These are phyloP conservation scores for Byssothecium circinans DNA, from an alignment of 2,329 filamentous ascomycete species.

Conservation along the genomic window DNA sequence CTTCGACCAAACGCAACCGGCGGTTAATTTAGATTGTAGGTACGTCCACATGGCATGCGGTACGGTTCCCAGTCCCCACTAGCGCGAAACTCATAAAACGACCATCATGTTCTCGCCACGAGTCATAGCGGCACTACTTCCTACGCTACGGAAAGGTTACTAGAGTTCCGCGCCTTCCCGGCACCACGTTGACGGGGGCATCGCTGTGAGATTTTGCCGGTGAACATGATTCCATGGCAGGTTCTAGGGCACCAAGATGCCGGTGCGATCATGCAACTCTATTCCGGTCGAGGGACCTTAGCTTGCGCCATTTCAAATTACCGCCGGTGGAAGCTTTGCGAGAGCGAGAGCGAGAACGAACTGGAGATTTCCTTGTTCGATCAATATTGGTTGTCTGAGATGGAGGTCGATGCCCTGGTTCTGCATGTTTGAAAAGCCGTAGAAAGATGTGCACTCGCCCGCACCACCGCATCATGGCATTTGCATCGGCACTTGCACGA, in stretches of 20 bases:
- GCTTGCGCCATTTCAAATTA: no score
- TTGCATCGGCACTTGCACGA: background rate
- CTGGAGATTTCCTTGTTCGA: no score
- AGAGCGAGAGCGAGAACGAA: no score
- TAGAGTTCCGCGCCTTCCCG: background rate
- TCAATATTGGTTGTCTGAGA: no score
- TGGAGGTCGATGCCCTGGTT: background rate
- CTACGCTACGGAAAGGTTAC: background rate
- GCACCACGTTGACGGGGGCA: background rate
- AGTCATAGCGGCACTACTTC: background rate
- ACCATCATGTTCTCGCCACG: background rate
- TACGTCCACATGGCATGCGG: no score
- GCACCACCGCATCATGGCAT: background rate
- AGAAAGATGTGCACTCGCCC: background rate
- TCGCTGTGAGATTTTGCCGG: background rate
- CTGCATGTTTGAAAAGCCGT: background rate
- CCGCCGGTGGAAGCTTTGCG: no score
- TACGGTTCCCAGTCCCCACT: no score
- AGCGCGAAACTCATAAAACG: background rate
- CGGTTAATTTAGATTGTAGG: background rate
- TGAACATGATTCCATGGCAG: background rate
- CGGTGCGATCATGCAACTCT: background rate
- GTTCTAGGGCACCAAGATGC: background rate
- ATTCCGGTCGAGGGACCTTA: background rate
- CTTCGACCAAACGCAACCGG: background rate